Base-by-base conservation (phyloP, 257 asterid genomes). In the Nicotiana sylvestris region DNA sequence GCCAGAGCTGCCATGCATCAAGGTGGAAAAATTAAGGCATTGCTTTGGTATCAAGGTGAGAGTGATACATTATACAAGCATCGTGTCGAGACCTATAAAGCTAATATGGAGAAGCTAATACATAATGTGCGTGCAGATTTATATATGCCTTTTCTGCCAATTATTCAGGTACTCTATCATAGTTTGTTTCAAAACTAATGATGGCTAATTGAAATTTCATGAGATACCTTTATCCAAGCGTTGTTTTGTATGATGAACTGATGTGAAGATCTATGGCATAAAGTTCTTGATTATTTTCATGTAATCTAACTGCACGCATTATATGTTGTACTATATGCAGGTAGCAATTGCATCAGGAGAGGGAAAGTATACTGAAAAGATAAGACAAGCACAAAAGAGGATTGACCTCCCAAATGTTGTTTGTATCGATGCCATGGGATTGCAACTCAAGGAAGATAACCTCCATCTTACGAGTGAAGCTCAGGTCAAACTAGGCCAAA, bases 1-100 rank as follows among this genome's bases (percentile, higher is more conserved):
- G 91, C 93, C 56, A 89, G 81, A 67, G 87, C 91, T 62, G 90
- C 93, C 76, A 86, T 46, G 81, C 30, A 51, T 39, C 85, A 77
- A 64, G 92, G 93, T 8, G 89, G 90, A 2, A 94, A 84, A 46
- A 88, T 95, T 46, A 88, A 85, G 90, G 97, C 93, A 46, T 3
- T 95, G 90, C 88, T 95, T 76, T 95, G 99, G 99, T 95, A 90
- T 66, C 99, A 95, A 85, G 99, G 99, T 51, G 99, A 93, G 91
- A 93, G 97, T 82, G 99, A 95, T 84, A 81, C 99, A 86, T 10
- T 57, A 80, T 87, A 91, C 86, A 88, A 88, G 86, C 87, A 84
- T 0, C 87, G 88, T 0, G 96, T 88, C 2, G 95, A 91, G 1
- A 66, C 86, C 32, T 95, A 93, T 46, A 85, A 90, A 88, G 91